Conservation (phyloP, 2,329 filamentous ascomycete genomes). For the Aspergillus glaucus region DNA sequence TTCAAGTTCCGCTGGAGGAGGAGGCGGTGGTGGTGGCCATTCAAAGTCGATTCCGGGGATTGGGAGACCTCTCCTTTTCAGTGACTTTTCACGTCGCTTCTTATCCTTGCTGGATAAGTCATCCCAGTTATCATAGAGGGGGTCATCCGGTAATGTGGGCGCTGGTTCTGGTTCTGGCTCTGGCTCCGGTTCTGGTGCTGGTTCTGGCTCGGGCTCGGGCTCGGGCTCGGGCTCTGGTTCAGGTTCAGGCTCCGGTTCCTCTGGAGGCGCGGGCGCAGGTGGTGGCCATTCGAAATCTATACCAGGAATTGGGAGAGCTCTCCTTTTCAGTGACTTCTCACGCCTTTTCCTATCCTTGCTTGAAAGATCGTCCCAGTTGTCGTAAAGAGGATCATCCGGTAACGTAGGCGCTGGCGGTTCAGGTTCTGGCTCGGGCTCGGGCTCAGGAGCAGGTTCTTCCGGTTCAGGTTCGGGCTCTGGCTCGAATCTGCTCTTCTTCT, state of each 20-base stretch:
- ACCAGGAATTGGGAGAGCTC: slow-evolving; percentile 12
- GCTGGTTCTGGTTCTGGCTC: neutral
- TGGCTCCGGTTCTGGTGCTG: slow-evolving; percentile 1
- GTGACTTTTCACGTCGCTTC: slow-evolving; percentile 14
- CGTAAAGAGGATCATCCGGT: slow-evolving; percentile 12
- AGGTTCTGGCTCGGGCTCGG: neutral
- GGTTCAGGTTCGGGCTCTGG: neutral
- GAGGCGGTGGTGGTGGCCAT: too few relatives aligned
- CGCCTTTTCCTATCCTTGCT: slow-evolving; percentile 15
- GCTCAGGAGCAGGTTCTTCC: neutral
- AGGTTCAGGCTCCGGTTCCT: too few relatives aligned
- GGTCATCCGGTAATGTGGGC: slow-evolving; percentile 7
- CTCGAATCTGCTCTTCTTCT: slow-evolving; percentile 20
- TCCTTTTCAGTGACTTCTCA: slow-evolving; percentile 11
- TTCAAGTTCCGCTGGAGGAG: slow-evolving; percentile 1
- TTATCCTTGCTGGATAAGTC: slow-evolving; percentile 11
- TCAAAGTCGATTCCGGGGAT: slow-evolving; percentile 3
- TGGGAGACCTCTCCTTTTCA: slow-evolving; percentile 13
- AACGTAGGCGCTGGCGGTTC: neutral
- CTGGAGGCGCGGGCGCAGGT: too few relatives aligned
- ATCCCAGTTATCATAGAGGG: slow-evolving; percentile 10
- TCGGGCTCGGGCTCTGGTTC: too few relatives aligned
- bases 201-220: neutral
- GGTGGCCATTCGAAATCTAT: too few relatives aligned
- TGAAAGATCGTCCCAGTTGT: slow-evolving; percentile 7